These are phyloP conservation scores for Pyrenophora seminiperda DNA, from an alignment of 2,329 filamentous ascomycete species.

Conservation along the genomic window DNA sequence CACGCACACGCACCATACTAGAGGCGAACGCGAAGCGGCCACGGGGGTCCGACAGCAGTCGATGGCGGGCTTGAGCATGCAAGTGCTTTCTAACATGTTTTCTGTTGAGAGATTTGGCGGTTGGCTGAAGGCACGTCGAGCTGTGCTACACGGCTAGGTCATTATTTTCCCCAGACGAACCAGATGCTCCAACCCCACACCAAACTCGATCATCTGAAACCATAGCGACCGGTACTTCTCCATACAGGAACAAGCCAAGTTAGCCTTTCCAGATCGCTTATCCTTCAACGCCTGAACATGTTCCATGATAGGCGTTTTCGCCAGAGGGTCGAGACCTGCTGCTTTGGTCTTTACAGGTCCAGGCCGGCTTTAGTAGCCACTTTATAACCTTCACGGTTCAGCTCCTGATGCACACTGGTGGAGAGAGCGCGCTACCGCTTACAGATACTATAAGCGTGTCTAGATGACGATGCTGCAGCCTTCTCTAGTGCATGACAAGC, in stretches of 20 bases:
- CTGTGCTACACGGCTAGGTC: conserved; percentile 8
- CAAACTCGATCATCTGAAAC: conserved; percentile 19
- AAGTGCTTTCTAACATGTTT: too few relatives aligned
- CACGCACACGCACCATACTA: too few relatives aligned
- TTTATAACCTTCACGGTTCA: neutral
- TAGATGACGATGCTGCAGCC: conserved; percentile 17
- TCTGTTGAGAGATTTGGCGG: too few relatives aligned
- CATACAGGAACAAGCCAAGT: conserved; percentile 12
- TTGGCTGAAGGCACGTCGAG: too few relatives aligned
- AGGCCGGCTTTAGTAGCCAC: neutral
- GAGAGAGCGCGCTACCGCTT: conserved; percentile 6
- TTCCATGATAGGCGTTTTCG: neutral
- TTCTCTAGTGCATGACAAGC: conserved; percentile 16
- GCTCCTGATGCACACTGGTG: neutral
- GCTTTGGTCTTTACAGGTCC: neutral
- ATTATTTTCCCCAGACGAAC: conserved; percentile 23
- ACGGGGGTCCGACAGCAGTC: too few relatives aligned
- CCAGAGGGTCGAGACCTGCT: neutral
- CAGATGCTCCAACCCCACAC: conserved; percentile 18
- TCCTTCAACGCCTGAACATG: neutral
- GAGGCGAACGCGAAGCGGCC: too few relatives aligned
- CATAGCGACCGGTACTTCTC: conserved; percentile 6
- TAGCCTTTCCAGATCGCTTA: neutral
- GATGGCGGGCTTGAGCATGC: too few relatives aligned
- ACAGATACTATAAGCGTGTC: conserved; percentile 1